Conservation (phyloP, 1,284 basidiomycete species). For the Leucoagaricus sp. region DNA sequence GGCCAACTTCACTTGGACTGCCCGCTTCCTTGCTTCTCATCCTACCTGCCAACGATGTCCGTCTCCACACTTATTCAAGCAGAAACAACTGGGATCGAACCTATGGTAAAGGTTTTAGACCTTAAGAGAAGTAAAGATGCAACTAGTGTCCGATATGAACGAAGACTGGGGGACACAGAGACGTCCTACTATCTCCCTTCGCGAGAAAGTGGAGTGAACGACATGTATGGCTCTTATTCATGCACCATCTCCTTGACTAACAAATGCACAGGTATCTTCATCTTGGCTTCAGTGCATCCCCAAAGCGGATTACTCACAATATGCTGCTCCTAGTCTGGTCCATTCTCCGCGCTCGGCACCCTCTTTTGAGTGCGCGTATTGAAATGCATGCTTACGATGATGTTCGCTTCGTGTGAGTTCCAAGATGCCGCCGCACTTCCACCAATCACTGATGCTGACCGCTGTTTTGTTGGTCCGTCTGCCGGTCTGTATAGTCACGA, state of each 20-base stretch:
- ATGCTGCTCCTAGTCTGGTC: slow-evolving; percentile 69
- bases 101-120: background rate
- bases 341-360: slow-evolving; percentile 65
- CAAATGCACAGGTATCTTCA: slow-evolving; percentile 59
- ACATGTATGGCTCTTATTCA: slow-evolving; percentile 58
- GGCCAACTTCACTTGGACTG: background rate
- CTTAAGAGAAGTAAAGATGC: slow-evolving; percentile 28
- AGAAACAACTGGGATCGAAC: background rate
- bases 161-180: slow-evolving; percentile 65
- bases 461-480: too few species aligned
- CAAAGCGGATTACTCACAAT: slow-evolving; percentile 38
- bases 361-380: slow-evolving; percentile 62
- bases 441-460: too few species aligned
- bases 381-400: slow-evolving; percentile 65
- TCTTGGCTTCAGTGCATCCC: slow-evolving; percentile 58
- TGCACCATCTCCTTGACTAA: slow-evolving; percentile 1
- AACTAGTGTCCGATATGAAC: slow-evolving; percentile 30
- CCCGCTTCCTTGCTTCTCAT: background rate
- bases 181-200: slow-evolving; percentile 74
- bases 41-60: background rate
- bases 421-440: background rate
- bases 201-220: slow-evolving; percentile 75
- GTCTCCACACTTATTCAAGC: slow-evolving; percentile 2
- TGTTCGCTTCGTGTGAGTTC: slow-evolving; percentile 61
- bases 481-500: slow-evolving; percentile 47